Base-by-base conservation (phyloP, 306 rosid genomes). In the Ammopiptanthus mongolicus region DNA sequence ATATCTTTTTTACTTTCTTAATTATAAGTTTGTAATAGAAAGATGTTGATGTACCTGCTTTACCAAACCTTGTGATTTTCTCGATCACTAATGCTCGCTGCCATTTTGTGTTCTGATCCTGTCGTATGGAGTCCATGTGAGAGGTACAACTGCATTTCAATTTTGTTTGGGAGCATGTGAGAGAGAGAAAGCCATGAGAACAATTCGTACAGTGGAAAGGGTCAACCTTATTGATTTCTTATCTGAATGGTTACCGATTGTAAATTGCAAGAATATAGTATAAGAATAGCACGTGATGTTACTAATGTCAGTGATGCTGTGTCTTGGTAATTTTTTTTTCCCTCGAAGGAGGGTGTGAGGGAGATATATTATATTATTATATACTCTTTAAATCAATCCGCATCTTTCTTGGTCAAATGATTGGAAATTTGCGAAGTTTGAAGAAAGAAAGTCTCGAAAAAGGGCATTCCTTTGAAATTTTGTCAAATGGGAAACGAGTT, bases 31-130 rank as follows among this genome's bases (percentile, higher is more conserved):
- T 41, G 67, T 67, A 39, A 15, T 39, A 31, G 4, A 42, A 53
- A 76, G 34, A 17, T 76, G 66, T 55, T 1, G 6, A 56, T 77
- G 75, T 68, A 31, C 19, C 52, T 13, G 42, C 75, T 67, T 58
- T 77, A 41, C 52, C 23, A 21, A 48, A 77, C 75, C 60, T 31
- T 13, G 17, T 67, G 41, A 66, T 66, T 66, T 66, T 4, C 13
- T 22, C n/a, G n/a, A n/a, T n/a, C 48, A 0, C 74, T 41, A 21
- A 37, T 63, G 31, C 37, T 15, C 2, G 0, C 53, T 37, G 5
- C 46, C 21, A 76, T 76, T 55, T 25, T 65, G 15, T 52, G 48
- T 44, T 64, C n/a, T 22, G 39, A 55, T 71, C 0, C 14, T 13
- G 18, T 21, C 42, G 22, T 19, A 34, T 36, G 8, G 0, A 53